Evolutionary conservation across 306 rosid genomes (phyloP).

Genomic region (Calophaca sinica): DNA sequence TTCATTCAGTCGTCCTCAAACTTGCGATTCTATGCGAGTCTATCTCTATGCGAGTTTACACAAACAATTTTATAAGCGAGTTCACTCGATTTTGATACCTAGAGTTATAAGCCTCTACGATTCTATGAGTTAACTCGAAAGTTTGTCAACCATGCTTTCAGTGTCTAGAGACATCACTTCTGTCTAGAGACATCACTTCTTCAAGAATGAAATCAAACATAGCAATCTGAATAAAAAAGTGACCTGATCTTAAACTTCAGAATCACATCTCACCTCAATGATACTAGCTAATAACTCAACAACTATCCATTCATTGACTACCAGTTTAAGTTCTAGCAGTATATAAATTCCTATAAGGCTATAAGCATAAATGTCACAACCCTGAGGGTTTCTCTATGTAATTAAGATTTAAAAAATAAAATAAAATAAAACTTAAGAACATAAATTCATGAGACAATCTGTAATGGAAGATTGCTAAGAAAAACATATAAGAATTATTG

Average conservation of each 20-base stretch:
- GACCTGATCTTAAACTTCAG: conserved; percentile 22
- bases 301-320: conserved; percentile 1
- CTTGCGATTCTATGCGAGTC: too few species aligned
- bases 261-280: conserved; percentile 15
- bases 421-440: background rate
- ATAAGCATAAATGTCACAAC: background rate
- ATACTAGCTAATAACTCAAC: background rate
- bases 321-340: background rate
- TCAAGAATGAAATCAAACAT: background rate
- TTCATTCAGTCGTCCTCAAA: background rate
- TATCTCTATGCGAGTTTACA: background rate
- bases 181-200: too few species aligned
- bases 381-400: background rate
- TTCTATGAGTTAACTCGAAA: too few species aligned
- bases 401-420: too few species aligned
- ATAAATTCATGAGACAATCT: conserved; percentile 2
- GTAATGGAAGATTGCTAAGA: background rate
- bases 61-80: background rate
- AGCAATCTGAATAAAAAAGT: conserved; percentile 28
- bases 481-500: conserved; percentile 15
- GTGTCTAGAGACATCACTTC: conserved; percentile 1
- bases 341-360: conserved; percentile 17
- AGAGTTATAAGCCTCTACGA: too few species aligned
- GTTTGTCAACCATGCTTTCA: background rate
- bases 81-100: background rate